phyloP scores from a whole-genome alignment of 1,139 yeast genomes.

The Scheffersomyces insectosa region DNA sequence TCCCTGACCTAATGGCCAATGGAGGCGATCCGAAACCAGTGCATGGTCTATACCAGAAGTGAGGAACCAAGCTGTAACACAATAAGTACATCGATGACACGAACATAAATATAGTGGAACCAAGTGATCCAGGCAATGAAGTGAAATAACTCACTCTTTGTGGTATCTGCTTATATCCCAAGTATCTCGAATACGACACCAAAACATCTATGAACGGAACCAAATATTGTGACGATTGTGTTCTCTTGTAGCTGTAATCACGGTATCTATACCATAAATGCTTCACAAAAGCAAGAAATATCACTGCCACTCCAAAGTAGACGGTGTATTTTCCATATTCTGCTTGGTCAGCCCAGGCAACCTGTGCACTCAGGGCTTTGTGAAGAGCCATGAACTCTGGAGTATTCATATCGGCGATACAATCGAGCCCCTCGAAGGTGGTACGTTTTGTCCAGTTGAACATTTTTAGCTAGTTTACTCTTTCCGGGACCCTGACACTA shows the following conservation, averaged over 20 bases:
- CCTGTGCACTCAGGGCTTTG: slow-evolving; percentile 35
- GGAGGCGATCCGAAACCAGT: slow-evolving; percentile 66
- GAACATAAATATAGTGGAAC: slow-evolving; percentile 41
- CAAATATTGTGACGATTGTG: slow-evolving; percentile 8
- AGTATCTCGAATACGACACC: slow-evolving; percentile 42
- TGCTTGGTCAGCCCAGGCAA: slow-evolving; percentile 41
- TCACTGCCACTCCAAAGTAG: slow-evolving; percentile 42
- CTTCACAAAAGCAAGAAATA: slow-evolving; percentile 41
- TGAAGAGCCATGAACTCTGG: slow-evolving; percentile 25
- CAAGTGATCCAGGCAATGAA: slow-evolving; percentile 55
- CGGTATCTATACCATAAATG: slow-evolving; percentile 34
- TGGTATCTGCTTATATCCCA: slow-evolving; percentile 54
- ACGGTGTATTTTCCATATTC: slow-evolving; percentile 47
- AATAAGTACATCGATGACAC: slow-evolving; percentile 46
- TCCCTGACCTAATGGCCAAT: slow-evolving; percentile 54
- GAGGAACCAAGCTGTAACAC: slow-evolving; percentile 50
- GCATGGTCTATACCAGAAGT: slow-evolving; percentile 57
- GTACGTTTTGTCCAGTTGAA: neutral
- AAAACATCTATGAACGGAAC: slow-evolving; percentile 27
- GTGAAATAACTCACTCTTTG: slow-evolving; percentile 29
- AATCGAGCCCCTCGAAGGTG: slow-evolving; percentile 44
- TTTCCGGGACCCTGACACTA: no score
- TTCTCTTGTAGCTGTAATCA: slow-evolving; percentile 32
- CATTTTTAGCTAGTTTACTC: no score
- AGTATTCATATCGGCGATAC: slow-evolving; percentile 38